Conservation (phyloP, 257 asterid species). For the Solanum chaucha region DNA sequence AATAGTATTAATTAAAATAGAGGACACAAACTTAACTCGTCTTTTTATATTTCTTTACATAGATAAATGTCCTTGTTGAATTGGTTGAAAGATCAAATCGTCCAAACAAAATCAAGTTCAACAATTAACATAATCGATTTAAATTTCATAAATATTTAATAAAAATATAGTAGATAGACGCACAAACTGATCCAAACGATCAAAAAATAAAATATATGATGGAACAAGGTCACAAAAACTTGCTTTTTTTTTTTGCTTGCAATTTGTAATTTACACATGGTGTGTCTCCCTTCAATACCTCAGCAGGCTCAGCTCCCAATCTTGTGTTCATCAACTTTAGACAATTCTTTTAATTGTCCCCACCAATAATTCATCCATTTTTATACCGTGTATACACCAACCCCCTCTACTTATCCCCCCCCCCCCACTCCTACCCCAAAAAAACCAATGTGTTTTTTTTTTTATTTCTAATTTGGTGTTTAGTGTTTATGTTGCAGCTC, state of each 20-base stretch:
- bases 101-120: not conserved
- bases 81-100: not conserved
- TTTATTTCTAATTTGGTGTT: too few species aligned
- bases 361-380: not conserved
- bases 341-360: not conserved
- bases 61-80: not conserved
- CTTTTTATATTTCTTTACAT: not conserved
- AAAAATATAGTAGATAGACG: not conserved
- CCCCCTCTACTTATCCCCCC: not conserved
- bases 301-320: not conserved
- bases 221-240: not conserved
- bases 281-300: not conserved
- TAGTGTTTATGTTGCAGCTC: rapidly evolving
- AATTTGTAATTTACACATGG: not conserved
- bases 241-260: not conserved
- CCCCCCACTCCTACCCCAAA: not conserved
- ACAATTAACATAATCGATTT: not conserved
- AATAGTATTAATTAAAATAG: not conserved
- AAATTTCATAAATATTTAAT: not conserved
- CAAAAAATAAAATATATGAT: not conserved
- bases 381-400: not conserved
- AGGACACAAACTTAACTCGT: not conserved
- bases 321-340: not conserved
- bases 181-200: not conserved
- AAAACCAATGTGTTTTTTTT: too few species aligned